Base-by-base conservation (phyloP, 495 filamentous ascomycete genomes). In the Rhizodiscina lignyota region DNA sequence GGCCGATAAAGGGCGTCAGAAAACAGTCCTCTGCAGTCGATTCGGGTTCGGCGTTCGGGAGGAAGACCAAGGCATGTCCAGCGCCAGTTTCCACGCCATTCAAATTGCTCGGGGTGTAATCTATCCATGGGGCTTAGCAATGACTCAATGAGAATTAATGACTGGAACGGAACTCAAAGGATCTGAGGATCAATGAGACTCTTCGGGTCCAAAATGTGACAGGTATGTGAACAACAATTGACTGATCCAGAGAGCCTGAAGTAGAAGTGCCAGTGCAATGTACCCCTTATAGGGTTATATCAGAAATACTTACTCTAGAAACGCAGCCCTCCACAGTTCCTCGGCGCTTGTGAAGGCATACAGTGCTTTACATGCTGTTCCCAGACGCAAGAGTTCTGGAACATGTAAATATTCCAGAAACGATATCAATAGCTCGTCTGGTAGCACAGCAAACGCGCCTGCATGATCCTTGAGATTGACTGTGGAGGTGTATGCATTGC, bases 1-100 rank as follows among this genome's bases (percentile, higher is more conserved):
- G 89, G 89, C 11, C 86, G 80, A 54, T 94, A 79, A 10, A 97
- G 66, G 20, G 76, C 67, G 56, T 97, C 89, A 8, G 89, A 93
- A 57, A 77, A 96, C n/a, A 97, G 67, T 47, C 72, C 71, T 18
- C 67, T 69, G 49, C 86, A 92, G 32, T 72, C 62, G 33, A 91
- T 62, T 33, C 55, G 56, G 16, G 62, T 54, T 22, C 56, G 54
- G 23, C 54, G 42, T 10, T 64, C 63, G 12, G 53, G 35, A 0
- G 74, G 64, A n/a, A 82, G 54, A 21, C 65, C 61, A 17, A 94
- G 66, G 50, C 73, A 72, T 2, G 86, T 93, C 34, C 73, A 68
- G 41, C 81, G 77, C 89, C 89, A 97, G 30, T 79, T 79, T 18
- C 86, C 83, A 41, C 59, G 69, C 89, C 89, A 97, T 28, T 55